These are phyloP conservation scores for Erucastrum elatum DNA, from an alignment of 345 rosid species.

Conservation along the genomic window DNA sequence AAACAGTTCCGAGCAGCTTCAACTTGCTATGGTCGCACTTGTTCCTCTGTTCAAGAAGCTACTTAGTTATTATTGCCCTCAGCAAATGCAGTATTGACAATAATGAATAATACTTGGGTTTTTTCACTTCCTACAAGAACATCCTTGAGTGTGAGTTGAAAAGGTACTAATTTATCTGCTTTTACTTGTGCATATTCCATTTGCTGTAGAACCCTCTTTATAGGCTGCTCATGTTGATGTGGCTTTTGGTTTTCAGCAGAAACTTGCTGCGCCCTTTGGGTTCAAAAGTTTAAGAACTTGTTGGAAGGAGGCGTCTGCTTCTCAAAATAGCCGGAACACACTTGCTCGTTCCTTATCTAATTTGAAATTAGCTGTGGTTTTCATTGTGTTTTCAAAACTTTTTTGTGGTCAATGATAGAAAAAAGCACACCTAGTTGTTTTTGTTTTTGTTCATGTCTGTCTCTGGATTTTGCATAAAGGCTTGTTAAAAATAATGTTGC, in stretches of 20 bases:
- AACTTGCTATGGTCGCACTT: slow-evolving; percentile 68
- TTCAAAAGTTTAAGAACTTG: background rate
- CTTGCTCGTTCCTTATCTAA: background rate
- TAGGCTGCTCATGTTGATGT: background rate
- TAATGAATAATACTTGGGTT: slow-evolving; percentile 47
- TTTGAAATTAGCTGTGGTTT: background rate
- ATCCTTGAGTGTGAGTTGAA: background rate
- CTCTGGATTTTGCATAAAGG: background rate
- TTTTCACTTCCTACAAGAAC: slow-evolving; percentile 27
- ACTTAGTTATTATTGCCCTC: slow-evolving; percentile 40
- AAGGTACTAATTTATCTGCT: background rate
- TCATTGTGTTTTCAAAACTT: background rate
- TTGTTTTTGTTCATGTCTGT: background rate
- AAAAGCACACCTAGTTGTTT: background rate
- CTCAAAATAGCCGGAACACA: background rate
- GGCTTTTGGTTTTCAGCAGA: background rate
- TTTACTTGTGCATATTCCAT: background rate
- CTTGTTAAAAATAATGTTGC: background rate
- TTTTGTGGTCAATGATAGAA: background rate
- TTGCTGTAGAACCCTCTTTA: background rate
- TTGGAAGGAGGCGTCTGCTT: background rate
- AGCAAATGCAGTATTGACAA: slow-evolving; percentile 65
- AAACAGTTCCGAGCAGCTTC: slow-evolving; percentile 93
- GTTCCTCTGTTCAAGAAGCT: slow-evolving; percentile 80
- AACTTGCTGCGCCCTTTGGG: background rate